Evolutionary conservation across 108 stramenopile genomes (phyloP).

Genomic region (Discostella stelligeroides): DNA sequence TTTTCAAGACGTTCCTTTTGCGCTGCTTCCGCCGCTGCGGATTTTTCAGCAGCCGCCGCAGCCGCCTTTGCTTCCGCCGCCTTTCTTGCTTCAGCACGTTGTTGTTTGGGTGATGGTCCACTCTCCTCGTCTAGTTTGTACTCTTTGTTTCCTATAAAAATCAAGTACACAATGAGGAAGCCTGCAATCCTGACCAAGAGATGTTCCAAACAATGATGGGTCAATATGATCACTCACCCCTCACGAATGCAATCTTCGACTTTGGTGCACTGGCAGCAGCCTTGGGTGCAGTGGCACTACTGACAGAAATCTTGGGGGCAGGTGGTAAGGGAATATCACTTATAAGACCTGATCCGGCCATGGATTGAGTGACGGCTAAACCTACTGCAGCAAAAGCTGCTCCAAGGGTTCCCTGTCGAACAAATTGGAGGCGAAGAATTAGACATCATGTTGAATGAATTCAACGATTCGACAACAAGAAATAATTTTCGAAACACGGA

Average conservation of each 20-base stretch:
- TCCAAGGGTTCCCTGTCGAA: constrained; percentile 67
- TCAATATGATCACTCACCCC: constrained; percentile 30
- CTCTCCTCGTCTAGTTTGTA: constrained; percentile 48
- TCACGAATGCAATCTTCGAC: constrained; percentile 39
- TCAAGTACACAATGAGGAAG: background rate
- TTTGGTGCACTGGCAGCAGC: constrained; percentile 27
- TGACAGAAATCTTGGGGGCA: constrained; percentile 32
- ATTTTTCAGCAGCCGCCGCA: constrained; percentile 33
- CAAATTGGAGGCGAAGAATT: background rate
- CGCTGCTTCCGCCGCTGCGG: constrained; percentile 21
- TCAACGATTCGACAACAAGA: too few relatives aligned
- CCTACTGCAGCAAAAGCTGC: constrained; percentile 64
- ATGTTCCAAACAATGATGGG: background rate
- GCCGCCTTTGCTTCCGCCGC: constrained; percentile 34
- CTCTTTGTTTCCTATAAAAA: constrained; percentile 5
- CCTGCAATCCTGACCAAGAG: background rate
- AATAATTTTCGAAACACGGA: too few relatives aligned
- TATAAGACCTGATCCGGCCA: constrained; percentile 42
- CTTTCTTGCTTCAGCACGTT: constrained; percentile 46
- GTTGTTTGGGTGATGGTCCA: constrained; percentile 50
- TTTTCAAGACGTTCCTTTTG: constrained; percentile 43
- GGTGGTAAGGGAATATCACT: constrained; percentile 11
- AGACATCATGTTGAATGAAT: too few relatives aligned
- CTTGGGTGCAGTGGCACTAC: constrained; percentile 40
- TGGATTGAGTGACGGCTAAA: constrained; percentile 61